Evolutionary conservation across 2,329 filamentous ascomycete species (phyloP).

Genomic region (Drechslera avenae): DNA sequence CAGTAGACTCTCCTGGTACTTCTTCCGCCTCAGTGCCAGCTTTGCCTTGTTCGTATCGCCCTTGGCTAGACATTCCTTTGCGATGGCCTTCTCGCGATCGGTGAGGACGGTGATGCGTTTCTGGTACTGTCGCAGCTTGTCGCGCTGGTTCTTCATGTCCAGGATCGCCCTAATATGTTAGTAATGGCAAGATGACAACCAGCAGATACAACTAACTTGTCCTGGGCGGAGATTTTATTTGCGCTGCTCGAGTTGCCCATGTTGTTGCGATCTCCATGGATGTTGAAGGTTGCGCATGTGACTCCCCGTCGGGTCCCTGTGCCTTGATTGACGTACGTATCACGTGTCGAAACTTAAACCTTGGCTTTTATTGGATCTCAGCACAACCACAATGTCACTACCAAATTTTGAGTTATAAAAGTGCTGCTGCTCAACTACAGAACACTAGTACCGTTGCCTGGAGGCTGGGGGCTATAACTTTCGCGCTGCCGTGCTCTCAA

Average conservation of each 20-base stretch:
- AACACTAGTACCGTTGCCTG: no score
- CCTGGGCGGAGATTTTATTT: slow-evolving; percentile 75
- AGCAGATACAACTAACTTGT: slow-evolving; percentile 67
- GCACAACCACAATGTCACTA: no score
- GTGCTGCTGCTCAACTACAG: no score
- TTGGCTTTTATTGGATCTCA: no score
- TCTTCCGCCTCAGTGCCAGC: slow-evolving; percentile 88
- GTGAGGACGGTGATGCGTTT: slow-evolving; percentile 86
- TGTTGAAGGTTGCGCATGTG: slow-evolving; percentile 18
- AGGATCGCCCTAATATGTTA: slow-evolving; percentile 76
- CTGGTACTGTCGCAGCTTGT: slow-evolving; percentile 96
- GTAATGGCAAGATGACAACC: not conserved
- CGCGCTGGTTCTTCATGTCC: slow-evolving; percentile 95
- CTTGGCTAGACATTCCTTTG: slow-evolving; percentile 77
- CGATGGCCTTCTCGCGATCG: slow-evolving; percentile 83
- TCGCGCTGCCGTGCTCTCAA: no score
- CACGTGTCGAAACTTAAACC: no score
- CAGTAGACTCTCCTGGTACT: slow-evolving; percentile 91
- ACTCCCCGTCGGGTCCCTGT: slow-evolving; percentile 14
- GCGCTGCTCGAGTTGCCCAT: slow-evolving; percentile 71
- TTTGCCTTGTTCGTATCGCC: slow-evolving; percentile 83
- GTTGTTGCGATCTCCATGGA: slow-evolving; percentile 36
- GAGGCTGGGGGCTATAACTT: no score
- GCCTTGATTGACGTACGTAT: slow-evolving; percentile 37
- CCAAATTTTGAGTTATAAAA: no score